Conservation (phyloP, 768 basidiomycete genomes). For the Pulveroboletus ravenelii region DNA sequence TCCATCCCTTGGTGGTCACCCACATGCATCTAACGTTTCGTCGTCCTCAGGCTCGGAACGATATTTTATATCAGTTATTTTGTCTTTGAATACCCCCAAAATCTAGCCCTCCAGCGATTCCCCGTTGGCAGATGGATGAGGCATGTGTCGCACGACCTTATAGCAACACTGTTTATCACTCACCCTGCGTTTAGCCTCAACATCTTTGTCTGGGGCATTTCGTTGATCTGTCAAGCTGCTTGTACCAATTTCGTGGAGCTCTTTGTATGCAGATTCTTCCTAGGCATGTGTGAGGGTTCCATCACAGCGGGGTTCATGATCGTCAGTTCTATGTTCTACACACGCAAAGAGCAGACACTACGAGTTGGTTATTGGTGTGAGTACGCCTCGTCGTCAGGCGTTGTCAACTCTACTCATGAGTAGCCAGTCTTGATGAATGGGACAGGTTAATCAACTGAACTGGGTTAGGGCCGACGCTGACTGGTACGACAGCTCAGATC, state of each 20-base stretch:
- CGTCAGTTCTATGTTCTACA: conserved; percentile 76
- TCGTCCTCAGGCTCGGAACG: conserved; percentile 56
- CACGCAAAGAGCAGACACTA: conserved; percentile 61
- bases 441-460: conserved; percentile 38
- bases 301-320: conserved; percentile 77
- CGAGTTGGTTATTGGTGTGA: conserved; percentile 76
- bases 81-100: conserved; percentile 70
- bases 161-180: neutral
- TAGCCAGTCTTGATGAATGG: conserved; percentile 68
- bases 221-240: conserved; percentile 59
- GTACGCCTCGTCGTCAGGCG: conserved; percentile 18
- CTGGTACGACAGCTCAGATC: conserved; percentile 49
- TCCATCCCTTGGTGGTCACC: neutral
- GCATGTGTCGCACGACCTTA: conserved; percentile 28
- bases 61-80: conserved; percentile 72
- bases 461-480: conserved; percentile 4
- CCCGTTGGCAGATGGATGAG: conserved; percentile 83
- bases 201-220: conserved; percentile 61
- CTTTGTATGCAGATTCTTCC: conserved; percentile 56
- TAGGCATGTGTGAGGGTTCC: conserved; percentile 69
- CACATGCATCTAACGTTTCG: neutral
- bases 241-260: conserved; percentile 66
- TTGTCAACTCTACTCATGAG: neutral
- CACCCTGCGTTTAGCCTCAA: conserved; percentile 43
- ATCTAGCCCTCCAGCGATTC: conserved; percentile 64